Conservation (phyloP, 2,329 filamentous ascomycete genomes). For the Cercospora beticola region DNA sequence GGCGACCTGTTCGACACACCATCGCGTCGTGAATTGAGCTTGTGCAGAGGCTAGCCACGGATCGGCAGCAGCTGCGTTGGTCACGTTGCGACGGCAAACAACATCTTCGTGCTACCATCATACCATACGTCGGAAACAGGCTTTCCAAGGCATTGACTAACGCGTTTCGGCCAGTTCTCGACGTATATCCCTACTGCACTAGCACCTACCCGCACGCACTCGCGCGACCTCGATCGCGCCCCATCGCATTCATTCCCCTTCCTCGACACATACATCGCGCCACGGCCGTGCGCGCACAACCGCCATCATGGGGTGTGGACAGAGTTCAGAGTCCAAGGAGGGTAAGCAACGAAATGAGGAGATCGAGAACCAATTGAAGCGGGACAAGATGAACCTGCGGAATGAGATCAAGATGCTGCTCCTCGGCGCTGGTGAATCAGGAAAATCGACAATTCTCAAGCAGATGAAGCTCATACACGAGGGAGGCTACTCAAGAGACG, state of each 20-base stretch:
- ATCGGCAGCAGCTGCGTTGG: slow-evolving; percentile 6
- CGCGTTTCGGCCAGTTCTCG: neutral
- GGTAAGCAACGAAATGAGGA: slow-evolving; percentile 99
- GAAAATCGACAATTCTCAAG: slow-evolving; percentile 91
- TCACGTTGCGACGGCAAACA: slow-evolving; percentile 21
- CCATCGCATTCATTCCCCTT: neutral
- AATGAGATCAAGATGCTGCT: slow-evolving; percentile 99
- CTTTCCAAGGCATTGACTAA: neutral
- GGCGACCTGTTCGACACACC: neutral
- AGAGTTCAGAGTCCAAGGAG: slow-evolving; percentile 99
- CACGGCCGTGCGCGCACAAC: slow-evolving; percentile 24
- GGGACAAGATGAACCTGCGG: slow-evolving; percentile 96
- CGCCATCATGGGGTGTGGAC: slow-evolving; percentile 95
- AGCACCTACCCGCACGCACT: neutral
- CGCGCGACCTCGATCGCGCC: neutral
- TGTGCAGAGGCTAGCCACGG: neutral
- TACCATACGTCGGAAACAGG: slow-evolving; percentile 2
- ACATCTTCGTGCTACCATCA: slow-evolving; percentile 11
- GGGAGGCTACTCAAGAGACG: slow-evolving; percentile 94
- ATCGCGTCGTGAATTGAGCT: neutral
- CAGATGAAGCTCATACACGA: slow-evolving; percentile 99
- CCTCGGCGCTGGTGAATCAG: slow-evolving; percentile 96
- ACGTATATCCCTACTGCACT: neutral
- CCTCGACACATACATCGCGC: slow-evolving; percentile 14
- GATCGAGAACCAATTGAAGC: slow-evolving; percentile 99